phyloP scores from a whole-genome alignment of 2,329 filamentous ascomycete species.

The Alternaria sp. region DNA sequence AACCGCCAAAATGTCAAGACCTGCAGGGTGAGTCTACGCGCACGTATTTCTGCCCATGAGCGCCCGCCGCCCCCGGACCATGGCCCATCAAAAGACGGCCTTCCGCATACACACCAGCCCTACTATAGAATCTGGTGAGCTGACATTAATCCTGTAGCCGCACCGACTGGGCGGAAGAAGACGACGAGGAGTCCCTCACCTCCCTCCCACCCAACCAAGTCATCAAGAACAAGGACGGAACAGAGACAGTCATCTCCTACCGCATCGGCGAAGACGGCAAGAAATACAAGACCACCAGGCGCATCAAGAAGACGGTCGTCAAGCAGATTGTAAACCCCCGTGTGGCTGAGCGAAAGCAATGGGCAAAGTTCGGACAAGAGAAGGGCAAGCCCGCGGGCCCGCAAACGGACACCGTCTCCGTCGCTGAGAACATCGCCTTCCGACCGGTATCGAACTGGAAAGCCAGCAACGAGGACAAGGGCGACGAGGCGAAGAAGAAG shows the following conservation, averaged over 20 bases:
- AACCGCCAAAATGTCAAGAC: conserved; percentile 47
- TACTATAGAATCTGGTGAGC: conserved; percentile 4
- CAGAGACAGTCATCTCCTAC: conserved; percentile 93
- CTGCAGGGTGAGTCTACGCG: conserved; percentile 45
- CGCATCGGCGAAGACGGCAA: conserved; percentile 91
- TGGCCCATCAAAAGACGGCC: background rate
- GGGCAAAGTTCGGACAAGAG: conserved; percentile 91
- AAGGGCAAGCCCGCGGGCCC: conserved; percentile 86
- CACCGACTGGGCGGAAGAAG: conserved; percentile 90
- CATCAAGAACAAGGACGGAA: conserved; percentile 97
- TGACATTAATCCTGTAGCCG: conserved; percentile 53
- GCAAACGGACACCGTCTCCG: conserved; percentile 86
- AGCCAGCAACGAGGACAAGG: conserved; percentile 79
- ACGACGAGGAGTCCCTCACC: conserved; percentile 78
- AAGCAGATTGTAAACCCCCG: conserved; percentile 95
- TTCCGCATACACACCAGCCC: background rate
- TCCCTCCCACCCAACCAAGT: conserved; percentile 85
- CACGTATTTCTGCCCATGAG: background rate
- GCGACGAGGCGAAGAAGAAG: conserved; percentile 75
- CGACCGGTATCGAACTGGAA: conserved; percentile 93
- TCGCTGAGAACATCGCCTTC: conserved; percentile 99
- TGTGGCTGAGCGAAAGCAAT: conserved; percentile 92
- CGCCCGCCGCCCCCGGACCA: background rate
- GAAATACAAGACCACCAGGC: conserved; percentile 96
- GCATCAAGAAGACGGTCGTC: conserved; percentile 90